Evolutionary conservation across 345 rosid genomes (phyloP).

Genomic region (Dimocarpus longan): DNA sequence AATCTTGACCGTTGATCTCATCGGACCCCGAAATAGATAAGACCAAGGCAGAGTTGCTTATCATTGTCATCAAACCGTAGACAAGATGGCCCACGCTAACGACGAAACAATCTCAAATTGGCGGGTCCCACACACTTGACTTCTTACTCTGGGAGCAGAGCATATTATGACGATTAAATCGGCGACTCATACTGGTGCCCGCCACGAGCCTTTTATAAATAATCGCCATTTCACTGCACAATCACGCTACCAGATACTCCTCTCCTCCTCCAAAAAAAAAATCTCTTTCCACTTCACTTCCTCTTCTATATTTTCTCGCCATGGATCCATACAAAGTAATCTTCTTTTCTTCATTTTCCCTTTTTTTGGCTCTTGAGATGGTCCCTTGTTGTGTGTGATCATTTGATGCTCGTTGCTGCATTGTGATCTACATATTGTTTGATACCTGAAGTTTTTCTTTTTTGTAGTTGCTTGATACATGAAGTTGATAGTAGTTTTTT

Average conservation of each 20-base stretch:
- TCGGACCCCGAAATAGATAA: not conserved
- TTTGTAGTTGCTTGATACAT: not conserved
- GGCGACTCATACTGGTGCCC: not conserved
- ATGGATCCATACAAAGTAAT: slow-evolving; percentile 50
- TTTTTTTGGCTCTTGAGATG: not conserved
- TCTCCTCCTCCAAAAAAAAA: not conserved
- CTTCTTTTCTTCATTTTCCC: not conserved
- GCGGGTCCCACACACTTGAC: slow-evolving; percentile 1
- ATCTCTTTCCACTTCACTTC: not conserved
- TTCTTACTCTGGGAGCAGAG: not conserved
- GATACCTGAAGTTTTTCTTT: not conserved
- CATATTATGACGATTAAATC: not conserved
- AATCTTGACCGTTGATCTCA: not conserved
- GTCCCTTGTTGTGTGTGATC: not conserved
- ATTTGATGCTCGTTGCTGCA: not conserved
- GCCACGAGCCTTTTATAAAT: slow-evolving; percentile 17
- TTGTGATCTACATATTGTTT: not conserved
- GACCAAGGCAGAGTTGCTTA: not conserved
- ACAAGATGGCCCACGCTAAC: not conserved
- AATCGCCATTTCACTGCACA: not conserved
- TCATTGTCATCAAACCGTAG: not conserved
- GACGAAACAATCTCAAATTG: not conserved
- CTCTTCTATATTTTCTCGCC: not conserved
- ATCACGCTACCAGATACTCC: not conserved
- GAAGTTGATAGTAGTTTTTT: not conserved